Conservation (phyloP, 164 flowering plant genomes). For the Litsea cubeba region DNA sequence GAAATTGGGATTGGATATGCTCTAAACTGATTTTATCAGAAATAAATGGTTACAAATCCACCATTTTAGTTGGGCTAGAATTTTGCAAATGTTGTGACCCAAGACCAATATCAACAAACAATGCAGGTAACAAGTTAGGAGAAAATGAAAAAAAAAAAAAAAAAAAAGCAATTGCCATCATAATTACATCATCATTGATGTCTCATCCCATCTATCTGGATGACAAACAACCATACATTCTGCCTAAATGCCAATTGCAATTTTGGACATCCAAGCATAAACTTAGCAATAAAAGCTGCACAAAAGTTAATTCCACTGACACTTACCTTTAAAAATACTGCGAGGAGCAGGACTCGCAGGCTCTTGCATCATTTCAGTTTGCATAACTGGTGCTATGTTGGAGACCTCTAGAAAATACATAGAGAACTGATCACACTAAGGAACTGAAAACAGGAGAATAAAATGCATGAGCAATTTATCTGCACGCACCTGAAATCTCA, state of each 20-base stretch:
- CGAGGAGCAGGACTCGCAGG: constrained; percentile 34
- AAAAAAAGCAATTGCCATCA: no score
- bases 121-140: no score
- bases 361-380: constrained; percentile 34
- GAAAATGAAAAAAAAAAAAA: no score
- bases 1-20: neutral
- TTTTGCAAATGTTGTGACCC: neutral
- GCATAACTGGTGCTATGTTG: constrained; percentile 37
- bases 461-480: neutral
- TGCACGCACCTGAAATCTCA: constrained; percentile 53
- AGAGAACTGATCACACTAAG: neutral
- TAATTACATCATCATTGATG: neutral
- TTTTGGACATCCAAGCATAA: neutral
- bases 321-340: constrained; percentile 62
- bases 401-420: constrained; percentile 35
- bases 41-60: neutral
- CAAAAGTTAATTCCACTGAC: neutral
- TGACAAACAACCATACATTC: neutral
- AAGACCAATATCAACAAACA: neutral
- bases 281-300: neutral
- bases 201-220: neutral
- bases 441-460: neutral
- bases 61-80: neutral
- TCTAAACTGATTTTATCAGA: neutral
- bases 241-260: neutral